Conservation (phyloP, 1,284 basidiomycete species). For the Bothia castanella region DNA sequence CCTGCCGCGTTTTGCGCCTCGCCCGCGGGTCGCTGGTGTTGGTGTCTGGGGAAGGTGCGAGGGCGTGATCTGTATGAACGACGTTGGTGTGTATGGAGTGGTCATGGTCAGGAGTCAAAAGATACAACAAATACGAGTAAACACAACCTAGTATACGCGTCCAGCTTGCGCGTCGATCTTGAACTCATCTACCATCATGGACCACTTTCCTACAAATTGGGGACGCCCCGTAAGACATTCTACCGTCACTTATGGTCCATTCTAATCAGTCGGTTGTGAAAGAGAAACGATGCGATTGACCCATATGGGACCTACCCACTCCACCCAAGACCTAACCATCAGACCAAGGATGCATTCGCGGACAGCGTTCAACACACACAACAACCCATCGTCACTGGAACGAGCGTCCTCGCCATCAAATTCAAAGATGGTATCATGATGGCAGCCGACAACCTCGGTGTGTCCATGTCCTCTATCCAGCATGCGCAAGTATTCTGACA, state of each 20-base stretch:
- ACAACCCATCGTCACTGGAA: constrained; percentile 95
- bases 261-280: constrained; percentile 5
- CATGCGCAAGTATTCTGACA: background rate
- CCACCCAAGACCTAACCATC: constrained; percentile 50
- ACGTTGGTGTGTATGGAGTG: constrained; percentile 20
- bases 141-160: constrained; percentile 14
- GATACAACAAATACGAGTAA: constrained; percentile 20
- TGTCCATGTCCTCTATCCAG: constrained; percentile 12
- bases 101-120: too few relatives aligned
- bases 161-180: constrained; percentile 30
- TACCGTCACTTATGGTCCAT: background rate
- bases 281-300: constrained; percentile 73
- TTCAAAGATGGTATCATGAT: constrained; percentile 98
- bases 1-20: constrained; percentile 55
- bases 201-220: constrained; percentile 80
- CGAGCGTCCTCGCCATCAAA: constrained; percentile 90
- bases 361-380: constrained; percentile 73
- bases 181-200: constrained; percentile 45
- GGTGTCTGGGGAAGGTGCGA: constrained; percentile 28
- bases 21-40: constrained; percentile 36
- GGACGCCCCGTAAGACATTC: constrained; percentile 60
- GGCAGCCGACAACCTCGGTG: constrained; percentile 97
- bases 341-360: constrained; percentile 51
- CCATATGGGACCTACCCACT: constrained; percentile 72
- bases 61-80: constrained; percentile 35